phyloP scores from a whole-genome alignment of 2,329 filamentous ascomycete genomes.

The Fusarium sp. region DNA sequence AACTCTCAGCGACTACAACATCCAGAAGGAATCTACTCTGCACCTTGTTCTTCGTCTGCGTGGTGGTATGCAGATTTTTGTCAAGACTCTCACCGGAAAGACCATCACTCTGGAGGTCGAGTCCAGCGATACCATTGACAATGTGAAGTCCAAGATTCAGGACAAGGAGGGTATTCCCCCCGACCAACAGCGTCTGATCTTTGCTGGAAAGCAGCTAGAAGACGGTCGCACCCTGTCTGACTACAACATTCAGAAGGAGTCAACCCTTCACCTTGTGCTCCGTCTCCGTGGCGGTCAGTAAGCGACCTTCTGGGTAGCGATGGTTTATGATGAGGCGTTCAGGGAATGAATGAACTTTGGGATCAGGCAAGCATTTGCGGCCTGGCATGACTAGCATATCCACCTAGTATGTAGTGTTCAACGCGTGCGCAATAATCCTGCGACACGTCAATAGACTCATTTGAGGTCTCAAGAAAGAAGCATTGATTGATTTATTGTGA shows the following conservation, averaged over 20 bases:
- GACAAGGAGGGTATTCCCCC: constrained; percentile 98
- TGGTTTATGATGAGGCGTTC: constrained; percentile 71
- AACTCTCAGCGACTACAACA: constrained; percentile 95
- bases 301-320: constrained; percentile 19
- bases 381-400: constrained; percentile 35
- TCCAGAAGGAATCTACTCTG: constrained; percentile 89
- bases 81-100: constrained; percentile 91
- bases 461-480: constrained; percentile 29
- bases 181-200: constrained; percentile 95
- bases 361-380: constrained; percentile 26
- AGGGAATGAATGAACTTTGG: constrained; percentile 37
- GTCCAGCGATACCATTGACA: constrained; percentile 92
- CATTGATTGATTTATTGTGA: not conserved
- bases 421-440: constrained; percentile 9
- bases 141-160: constrained; percentile 97
- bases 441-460: constrained; percentile 38
- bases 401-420: constrained; percentile 38
- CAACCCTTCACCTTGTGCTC: constrained; percentile 86
- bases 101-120: constrained; percentile 94
- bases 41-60: constrained; percentile 85
- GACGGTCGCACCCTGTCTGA: constrained; percentile 91
- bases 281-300: constrained; percentile 85
- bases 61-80: constrained; percentile 83
- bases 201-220: constrained; percentile 95
- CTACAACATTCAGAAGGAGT: constrained; percentile 98